phyloP scores from a whole-genome alignment of 2,329 filamentous ascomycete genomes.

The Microsporum ferrugineum region DNA sequence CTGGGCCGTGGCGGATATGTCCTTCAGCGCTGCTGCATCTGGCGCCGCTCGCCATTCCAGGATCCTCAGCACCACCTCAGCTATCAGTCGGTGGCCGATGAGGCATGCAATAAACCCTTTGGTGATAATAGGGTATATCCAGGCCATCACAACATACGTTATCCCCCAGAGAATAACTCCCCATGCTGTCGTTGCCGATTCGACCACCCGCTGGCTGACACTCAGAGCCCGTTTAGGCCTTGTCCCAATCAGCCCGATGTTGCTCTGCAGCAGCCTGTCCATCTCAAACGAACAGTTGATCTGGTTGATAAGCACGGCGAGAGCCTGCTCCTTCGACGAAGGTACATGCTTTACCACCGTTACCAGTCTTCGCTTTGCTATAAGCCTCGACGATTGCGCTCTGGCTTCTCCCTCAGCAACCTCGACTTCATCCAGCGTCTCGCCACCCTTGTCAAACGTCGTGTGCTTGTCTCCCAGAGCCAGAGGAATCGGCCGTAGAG shows the following conservation, averaged over 20 bases:
- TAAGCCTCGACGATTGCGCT: slow-evolving; percentile 53
- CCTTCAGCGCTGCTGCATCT: slow-evolving; percentile 75
- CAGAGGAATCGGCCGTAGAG: slow-evolving; percentile 74
- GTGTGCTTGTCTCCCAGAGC: slow-evolving; percentile 63
- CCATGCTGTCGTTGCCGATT: slow-evolving; percentile 79
- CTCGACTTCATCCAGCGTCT: slow-evolving; percentile 48
- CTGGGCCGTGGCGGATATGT: slow-evolving; percentile 91
- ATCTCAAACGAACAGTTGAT: slow-evolving; percentile 94
- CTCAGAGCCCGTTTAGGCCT: slow-evolving; percentile 75
- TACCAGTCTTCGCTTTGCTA: slow-evolving; percentile 80
- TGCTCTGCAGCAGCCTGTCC: slow-evolving; percentile 73
- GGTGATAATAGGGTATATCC: slow-evolving; percentile 66
- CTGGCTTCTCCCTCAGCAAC: slow-evolving; percentile 60
- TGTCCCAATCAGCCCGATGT: slow-evolving; percentile 71
- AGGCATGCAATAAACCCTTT: slow-evolving; percentile 64
- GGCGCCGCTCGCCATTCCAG: slow-evolving; percentile 76
- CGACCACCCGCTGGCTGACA: slow-evolving; percentile 86
- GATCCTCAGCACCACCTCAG: slow-evolving; percentile 64
- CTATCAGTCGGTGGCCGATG: slow-evolving; percentile 65
- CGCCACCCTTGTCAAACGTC: slow-evolving; percentile 23
- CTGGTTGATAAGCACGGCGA: slow-evolving; percentile 76
- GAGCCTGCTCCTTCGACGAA: slow-evolving; percentile 69
- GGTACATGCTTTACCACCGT: slow-evolving; percentile 65
- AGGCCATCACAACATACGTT: slow-evolving; percentile 60
- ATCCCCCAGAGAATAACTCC: slow-evolving; percentile 59